These are phyloP conservation scores for Cytidiella melzeri DNA, from an alignment of 768 basidiomycete species.

Conservation along the genomic window DNA sequence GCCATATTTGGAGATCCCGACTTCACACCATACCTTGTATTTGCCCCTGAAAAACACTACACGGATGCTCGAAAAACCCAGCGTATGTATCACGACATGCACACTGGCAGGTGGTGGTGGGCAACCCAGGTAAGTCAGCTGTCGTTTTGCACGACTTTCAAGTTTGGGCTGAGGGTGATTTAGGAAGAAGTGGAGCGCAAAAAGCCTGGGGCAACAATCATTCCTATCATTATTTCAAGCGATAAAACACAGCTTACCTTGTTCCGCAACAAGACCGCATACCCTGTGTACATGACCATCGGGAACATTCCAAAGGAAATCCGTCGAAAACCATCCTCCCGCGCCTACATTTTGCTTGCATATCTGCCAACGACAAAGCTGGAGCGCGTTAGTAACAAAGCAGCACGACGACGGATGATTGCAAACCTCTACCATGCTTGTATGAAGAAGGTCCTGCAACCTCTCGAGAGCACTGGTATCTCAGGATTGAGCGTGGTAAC, in stretches of 20 bases:
- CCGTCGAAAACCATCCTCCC: slow-evolving; percentile 13
- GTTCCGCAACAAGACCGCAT: slow-evolving; percentile 15
- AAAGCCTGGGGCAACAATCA: slow-evolving; percentile 7
- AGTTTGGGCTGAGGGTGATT: neutral
- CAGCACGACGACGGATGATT: slow-evolving; percentile 20
- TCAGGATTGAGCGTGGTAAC: slow-evolving; percentile 27
- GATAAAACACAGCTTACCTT: slow-evolving; percentile 13
- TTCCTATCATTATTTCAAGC: slow-evolving; percentile 8
- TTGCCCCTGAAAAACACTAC: slow-evolving; percentile 33
- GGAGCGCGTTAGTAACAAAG: slow-evolving; percentile 6
- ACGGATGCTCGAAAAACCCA: slow-evolving; percentile 18
- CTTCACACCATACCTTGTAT: slow-evolving; percentile 23
- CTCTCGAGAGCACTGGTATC: slow-evolving; percentile 24
- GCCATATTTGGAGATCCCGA: slow-evolving; percentile 29
- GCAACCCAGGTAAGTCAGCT: slow-evolving; percentile 27
- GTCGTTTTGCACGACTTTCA: slow-evolving; percentile 1
- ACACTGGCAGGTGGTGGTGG: slow-evolving; percentile 50
- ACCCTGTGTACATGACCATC: slow-evolving; percentile 15
- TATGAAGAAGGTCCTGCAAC: slow-evolving; percentile 24
- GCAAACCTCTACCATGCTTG: slow-evolving; percentile 34
- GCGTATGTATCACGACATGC: slow-evolving; percentile 34
- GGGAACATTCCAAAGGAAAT: slow-evolving; percentile 16
- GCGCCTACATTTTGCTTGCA: slow-evolving; percentile 14
- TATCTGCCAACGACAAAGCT: slow-evolving; percentile 16
- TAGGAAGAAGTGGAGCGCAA: neutral